Conservation (phyloP, 306 rosid species). For the Delonix regia region DNA sequence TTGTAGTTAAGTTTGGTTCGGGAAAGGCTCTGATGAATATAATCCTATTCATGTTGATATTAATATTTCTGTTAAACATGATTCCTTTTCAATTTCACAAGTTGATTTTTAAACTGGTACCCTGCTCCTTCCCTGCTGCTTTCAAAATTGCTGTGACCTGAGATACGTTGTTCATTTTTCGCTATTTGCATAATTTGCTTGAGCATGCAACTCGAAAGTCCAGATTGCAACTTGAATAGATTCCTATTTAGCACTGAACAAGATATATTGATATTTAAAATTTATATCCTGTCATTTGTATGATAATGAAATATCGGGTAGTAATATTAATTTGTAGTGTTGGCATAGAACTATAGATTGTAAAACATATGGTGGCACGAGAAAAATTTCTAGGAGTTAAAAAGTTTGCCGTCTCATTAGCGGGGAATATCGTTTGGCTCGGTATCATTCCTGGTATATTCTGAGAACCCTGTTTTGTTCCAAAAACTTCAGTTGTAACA, state of each 20-base stretch:
- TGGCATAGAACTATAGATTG: neutral
- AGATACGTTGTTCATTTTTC: neutral
- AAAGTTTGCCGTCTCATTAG: constrained; percentile 5
- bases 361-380: neutral
- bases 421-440: constrained; percentile 16
- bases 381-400: neutral
- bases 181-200: constrained; percentile 17
- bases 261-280: neutral
- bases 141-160: neutral
- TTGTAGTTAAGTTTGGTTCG: constrained; percentile 20
- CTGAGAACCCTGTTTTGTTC: constrained; percentile 10
- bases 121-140: neutral
- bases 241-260: constrained; percentile 6
- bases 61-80: neutral
- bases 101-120: neutral
- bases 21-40: constrained; percentile 13
- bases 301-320: constrained; percentile 5
- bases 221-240: neutral
- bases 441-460: neutral
- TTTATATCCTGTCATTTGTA: neutral
- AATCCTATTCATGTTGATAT: constrained; percentile 24
- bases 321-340: neutral
- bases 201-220: neutral
- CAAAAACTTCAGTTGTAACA: neutral
- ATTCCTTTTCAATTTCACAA: neutral